phyloP scores from a whole-genome alignment of 768 basidiomycete genomes.

The Piloderma croceum region DNA sequence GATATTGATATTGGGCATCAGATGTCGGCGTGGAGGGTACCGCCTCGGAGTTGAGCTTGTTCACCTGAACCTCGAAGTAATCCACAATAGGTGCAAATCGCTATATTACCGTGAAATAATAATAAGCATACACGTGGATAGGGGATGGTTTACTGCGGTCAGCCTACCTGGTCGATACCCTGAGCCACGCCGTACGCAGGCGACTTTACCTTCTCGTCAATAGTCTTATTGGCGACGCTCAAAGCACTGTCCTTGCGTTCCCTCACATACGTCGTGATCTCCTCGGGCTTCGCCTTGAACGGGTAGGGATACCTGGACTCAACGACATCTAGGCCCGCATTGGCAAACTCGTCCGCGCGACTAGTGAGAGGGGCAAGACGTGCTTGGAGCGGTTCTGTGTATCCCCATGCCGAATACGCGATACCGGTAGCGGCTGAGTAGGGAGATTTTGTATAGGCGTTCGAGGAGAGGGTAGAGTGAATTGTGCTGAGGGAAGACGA shows the following conservation, averaged over 20 bases:
- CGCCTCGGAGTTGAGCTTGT: constrained; percentile 24
- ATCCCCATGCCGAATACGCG: constrained; percentile 25
- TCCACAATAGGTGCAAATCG: constrained; percentile 45
- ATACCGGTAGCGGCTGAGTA: constrained; percentile 41
- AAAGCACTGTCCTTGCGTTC: constrained; percentile 37
- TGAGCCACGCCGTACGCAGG: constrained; percentile 42
- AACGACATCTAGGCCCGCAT: constrained; percentile 45
- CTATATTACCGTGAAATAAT: constrained; percentile 15
- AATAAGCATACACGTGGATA: constrained; percentile 17
- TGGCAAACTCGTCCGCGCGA: constrained; percentile 40
- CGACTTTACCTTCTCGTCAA: constrained; percentile 38
- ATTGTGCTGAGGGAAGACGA: constrained; percentile 41
- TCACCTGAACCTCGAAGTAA: constrained; percentile 38
- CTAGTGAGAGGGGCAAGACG: constrained; percentile 41
- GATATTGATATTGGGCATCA: constrained; percentile 43
- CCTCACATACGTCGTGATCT: constrained; percentile 40
- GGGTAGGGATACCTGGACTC: constrained; percentile 47
- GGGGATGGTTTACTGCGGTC: no score
- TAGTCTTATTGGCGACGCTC: constrained; percentile 37
- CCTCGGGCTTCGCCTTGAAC: constrained; percentile 43
- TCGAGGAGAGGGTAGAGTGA: constrained; percentile 36
- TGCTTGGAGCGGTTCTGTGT: constrained; percentile 41
- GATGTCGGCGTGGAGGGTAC: constrained; percentile 15
- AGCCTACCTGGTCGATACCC: constrained; percentile 46
- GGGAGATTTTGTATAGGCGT: constrained; percentile 38